Base-by-base conservation (phyloP, 192 early-diverging fungal genomes). In the Thamnidium elegans region DNA sequence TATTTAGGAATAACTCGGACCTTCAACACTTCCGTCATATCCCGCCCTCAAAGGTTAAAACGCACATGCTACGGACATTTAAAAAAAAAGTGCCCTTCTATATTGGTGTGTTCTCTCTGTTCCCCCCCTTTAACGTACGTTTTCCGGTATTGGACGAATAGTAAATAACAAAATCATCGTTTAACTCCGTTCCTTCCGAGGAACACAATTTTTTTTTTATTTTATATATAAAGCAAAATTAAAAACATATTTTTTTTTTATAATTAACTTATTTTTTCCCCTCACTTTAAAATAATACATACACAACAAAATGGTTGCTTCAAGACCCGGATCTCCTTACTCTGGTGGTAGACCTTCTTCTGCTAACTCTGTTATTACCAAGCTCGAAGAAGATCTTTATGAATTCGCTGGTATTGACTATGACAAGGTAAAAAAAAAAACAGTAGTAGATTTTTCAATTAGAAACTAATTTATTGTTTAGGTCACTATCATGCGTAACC, bases 401-500 rank as follows among this genome's bases (percentile, higher is more conserved):
- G 79, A 78, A 53, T 79, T 84, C 54, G 90, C 87, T 63, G 85
- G 84, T 78, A 87, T 93, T 62, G 91, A 93, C 77, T 92, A 83
- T 71, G 82, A 82, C 76, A 89, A 87, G 74, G 65, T 67, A 67
- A 34, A 59, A 30, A 31, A 31, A 21, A 56, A 66, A 26, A 45
- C 4, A 51, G 30, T 19, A 46, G 19, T 1, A 7, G 4, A 44
- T 6, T 23, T 19, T 20, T 51, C 3, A 4, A 52, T 30, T 42
- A 13, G 15, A 50, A 8, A 47, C 44, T 50, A 21, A 50, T 4
- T 50, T 3, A 50, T 8, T 17, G 3, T 31, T 39, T 67, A 67
- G 66, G 83, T 85, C 78, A 79, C 89, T 67, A 87, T 96, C 73
- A 84, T 88, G 70, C 87, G 91, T 66, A 95, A 98, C 69, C 79